A percentile compares a stretch with the other conserved stretches of the same genome.
Evolutionary conservation across 23 red algal genomes (phyloP).

Genomic region (Chondrus crispus): DNA sequence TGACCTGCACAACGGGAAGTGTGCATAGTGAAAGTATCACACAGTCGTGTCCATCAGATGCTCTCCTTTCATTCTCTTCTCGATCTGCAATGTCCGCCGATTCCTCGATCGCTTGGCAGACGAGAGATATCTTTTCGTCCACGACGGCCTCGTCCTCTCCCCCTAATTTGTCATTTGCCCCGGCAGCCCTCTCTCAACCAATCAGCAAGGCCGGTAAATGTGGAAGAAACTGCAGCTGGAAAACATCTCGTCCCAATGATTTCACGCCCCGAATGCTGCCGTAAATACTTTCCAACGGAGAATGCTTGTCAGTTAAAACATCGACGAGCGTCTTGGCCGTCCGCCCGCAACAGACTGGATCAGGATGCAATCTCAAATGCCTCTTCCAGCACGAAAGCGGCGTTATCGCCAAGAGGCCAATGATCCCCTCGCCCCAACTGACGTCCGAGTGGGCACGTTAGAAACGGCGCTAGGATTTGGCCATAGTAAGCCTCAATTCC

Average conservation of each 20-base stretch:
- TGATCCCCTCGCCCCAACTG: conserved; percentile 29
- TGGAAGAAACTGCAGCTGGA: conserved; percentile 35
- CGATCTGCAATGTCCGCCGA: background rate
- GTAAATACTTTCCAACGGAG: conserved; percentile 15
- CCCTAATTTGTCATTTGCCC: background rate
- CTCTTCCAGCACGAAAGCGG: background rate
- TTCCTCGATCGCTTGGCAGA: conserved; percentile 5
- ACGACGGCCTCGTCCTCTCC: background rate
- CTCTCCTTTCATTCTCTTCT: conserved; percentile 22
- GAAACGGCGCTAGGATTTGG: background rate
- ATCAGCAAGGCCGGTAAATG: conserved; percentile 33
- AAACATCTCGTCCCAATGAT: conserved; percentile 30
- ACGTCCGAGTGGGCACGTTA: conserved; percentile 32
- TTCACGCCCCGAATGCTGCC: conserved; percentile 40
- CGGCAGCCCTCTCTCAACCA: background rate
- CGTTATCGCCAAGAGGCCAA: background rate
- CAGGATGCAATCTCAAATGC: background rate
- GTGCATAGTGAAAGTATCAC: too few relatives aligned
- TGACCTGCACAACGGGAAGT: too few relatives aligned
- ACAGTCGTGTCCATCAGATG: too few relatives aligned
- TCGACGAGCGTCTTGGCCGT: conserved; percentile 38
- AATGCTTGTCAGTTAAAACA: background rate
- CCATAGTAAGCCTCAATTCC: conserved; percentile 17
- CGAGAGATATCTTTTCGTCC: background rate
- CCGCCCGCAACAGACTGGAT: background rate